Evolutionary conservation across 2,329 filamentous ascomycete species (phyloP).

Genomic region (Coniella vitis): DNA sequence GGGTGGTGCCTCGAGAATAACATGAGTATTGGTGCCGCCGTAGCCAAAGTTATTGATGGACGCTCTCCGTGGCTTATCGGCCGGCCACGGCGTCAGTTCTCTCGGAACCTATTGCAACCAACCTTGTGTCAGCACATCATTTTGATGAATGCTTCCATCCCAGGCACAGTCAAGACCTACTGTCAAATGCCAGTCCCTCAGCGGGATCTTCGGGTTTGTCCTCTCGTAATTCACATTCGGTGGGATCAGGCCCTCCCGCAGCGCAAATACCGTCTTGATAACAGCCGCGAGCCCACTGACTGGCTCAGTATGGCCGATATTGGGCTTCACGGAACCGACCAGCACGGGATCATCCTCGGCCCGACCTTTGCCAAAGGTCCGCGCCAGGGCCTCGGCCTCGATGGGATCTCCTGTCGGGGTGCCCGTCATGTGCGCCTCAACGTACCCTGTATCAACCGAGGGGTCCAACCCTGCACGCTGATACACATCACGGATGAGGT

Average conservation of each 20-base stretch:
- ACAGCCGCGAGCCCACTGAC: constrained; percentile 22
- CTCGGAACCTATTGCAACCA: constrained; percentile 11
- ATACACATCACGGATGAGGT: constrained; percentile 29
- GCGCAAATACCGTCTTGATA: constrained; percentile 22
- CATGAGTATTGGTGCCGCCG: constrained; percentile 28
- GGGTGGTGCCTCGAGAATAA: constrained; percentile 21
- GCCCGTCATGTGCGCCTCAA: constrained; percentile 35
- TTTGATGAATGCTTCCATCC: not conserved
- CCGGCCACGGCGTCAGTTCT: constrained; percentile 8
- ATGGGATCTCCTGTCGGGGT: constrained; percentile 34
- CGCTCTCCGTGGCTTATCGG: constrained; percentile 17
- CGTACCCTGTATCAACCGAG: constrained; percentile 24
- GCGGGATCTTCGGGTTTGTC: constrained; percentile 23
- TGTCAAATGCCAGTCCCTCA: constrained; percentile 23
- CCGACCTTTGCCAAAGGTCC: constrained; percentile 22
- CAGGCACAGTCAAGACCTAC: not conserved
- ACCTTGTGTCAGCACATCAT: not conserved
- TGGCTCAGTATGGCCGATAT: constrained; percentile 26
- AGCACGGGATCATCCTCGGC: constrained; percentile 18
- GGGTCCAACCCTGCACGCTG: constrained; percentile 23
- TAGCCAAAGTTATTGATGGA: constrained; percentile 28
- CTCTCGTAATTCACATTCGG: constrained; percentile 20
- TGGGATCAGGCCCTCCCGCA: constrained; percentile 23
- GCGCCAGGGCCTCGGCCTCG: constrained; percentile 31
- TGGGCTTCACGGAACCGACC: constrained; percentile 24